Percentiles rank a stretch among this genome's conserved stretches.
phyloP scores from a whole-genome alignment of 345 rosid species.

The Lagerstroemia speciosa region DNA sequence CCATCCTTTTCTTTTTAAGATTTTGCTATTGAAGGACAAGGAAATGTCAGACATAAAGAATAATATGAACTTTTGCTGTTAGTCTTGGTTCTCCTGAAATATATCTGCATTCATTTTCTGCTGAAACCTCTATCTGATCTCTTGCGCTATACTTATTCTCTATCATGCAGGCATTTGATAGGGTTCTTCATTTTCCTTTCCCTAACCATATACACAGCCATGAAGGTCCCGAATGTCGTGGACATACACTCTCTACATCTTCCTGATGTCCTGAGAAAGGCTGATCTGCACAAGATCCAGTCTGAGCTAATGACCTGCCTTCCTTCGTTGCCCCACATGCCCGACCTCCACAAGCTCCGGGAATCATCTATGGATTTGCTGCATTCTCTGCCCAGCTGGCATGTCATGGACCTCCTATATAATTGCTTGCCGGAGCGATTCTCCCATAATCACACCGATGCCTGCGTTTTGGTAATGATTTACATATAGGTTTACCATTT shows the following conservation, averaged over 20 bases:
- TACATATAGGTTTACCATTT: not conserved
- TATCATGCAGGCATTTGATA: constrained; percentile 74
- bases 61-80: not conserved
- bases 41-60: not conserved
- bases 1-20: not conserved
- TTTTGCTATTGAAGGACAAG: not conserved
- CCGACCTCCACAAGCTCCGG: constrained; percentile 41
- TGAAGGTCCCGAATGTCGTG: constrained; percentile 62
- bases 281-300: constrained; percentile 72
- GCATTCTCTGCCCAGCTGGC: constrained; percentile 48
- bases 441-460: constrained; percentile 61
- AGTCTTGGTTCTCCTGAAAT: not conserved
- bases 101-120: not conserved
- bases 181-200: constrained; percentile 95
- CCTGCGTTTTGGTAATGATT: constrained; percentile 69
- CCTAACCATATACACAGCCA: constrained; percentile 80
- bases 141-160: not conserved
- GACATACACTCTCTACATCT: constrained; percentile 73
- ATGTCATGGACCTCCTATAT: constrained; percentile 64
- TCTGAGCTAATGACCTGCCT: constrained; percentile 50
- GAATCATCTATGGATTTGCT: constrained; percentile 32
- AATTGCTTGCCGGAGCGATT: constrained; percentile 86
- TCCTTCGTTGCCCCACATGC: constrained; percentile 60
- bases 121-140: not conserved
- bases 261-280: constrained; percentile 50